Evolutionary conservation across 306 rosid genomes (phyloP).

Genomic region (Elaeagnus macrophylla): DNA sequence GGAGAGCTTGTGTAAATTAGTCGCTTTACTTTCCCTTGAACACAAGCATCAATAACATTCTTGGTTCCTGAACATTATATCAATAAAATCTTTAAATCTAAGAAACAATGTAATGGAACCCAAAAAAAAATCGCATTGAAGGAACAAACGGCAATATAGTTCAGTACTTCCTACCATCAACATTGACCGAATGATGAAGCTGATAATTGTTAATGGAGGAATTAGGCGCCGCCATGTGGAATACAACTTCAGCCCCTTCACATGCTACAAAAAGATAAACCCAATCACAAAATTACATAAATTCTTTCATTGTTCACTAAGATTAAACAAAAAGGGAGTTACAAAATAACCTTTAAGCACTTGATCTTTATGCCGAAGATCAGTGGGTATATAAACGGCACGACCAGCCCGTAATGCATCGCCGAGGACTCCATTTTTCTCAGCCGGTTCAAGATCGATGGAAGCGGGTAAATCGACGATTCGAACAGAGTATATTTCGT

Average conservation of each 20-base stretch:
- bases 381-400: conserved; percentile 53
- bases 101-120: neutral
- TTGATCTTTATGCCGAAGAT: conserved; percentile 72
- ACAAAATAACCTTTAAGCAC: conserved; percentile 41
- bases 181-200: conserved; percentile 84
- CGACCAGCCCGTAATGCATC: conserved; percentile 63
- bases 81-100: neutral
- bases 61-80: conserved; percentile 53
- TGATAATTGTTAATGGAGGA: conserved; percentile 71
- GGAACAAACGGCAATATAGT: neutral
- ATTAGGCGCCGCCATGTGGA: conserved; percentile 96
- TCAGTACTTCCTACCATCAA: conserved; percentile 43
- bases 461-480: conserved; percentile 63
- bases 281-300: neutral
- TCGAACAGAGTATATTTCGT: conserved; percentile 45
- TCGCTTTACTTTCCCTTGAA: conserved; percentile 68
- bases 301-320: neutral
- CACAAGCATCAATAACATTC: conserved; percentile 79
- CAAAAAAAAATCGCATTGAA: neutral
- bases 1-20: conserved; percentile 82
- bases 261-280: conserved; percentile 40
- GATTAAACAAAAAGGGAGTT: neutral
- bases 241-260: conserved; percentile 79
- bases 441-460: conserved; percentile 55
- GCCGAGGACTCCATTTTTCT: conserved; percentile 55